Base-by-base conservation (phyloP, 495 filamentous ascomycete species). In the Podospora didyma region DNA sequence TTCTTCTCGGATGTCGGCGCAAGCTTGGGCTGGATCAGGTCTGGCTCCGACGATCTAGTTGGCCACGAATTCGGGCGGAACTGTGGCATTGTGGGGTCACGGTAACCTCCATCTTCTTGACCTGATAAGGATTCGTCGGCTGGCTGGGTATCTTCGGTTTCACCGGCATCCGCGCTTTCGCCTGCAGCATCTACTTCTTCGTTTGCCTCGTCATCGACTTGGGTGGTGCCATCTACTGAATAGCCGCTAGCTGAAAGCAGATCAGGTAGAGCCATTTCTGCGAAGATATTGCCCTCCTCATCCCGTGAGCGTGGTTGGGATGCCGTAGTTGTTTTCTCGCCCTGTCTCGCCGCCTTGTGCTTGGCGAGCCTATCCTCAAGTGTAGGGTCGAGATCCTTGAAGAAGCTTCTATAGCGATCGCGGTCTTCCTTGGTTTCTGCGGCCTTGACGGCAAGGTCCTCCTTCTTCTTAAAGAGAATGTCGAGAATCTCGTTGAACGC, bases 401-500 rank as follows among this genome's bases (percentile, higher is more conserved):
- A 70, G 11, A 69, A 51, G 0, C 63, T 61, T 21, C 82, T 74
- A 72, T 81, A 81, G 49, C 71, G 73, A 45, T 83, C 76, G 37
- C 90, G 85, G 52, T 84, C 76, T 20, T 73, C 69, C 53, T 83
- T 85, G 1, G 84, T 90, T 16, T 80, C 76, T 39, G 82, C 80
- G 9, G 82, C 85, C 49, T 87, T 80, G 58, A 96, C 75, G 9
- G 91, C 84, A 7, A 88, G 68, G 55, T 90, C 86, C 71, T 98
- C 94, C 58, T 88, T 87, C 14, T 21, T 76, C 60, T 86, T 85
- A 75, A 97, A 97, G 0, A 98, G 75, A 10, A 84, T 76, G 66
- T 96, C 89, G 5, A 98, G 81, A 3, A 97, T 75, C 68, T 97
- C 91, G 64, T 97, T 96, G 69, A 96, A 87, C 1, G 88, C 90